Conservation (phyloP, 176 grass and related monocot genomes). For the Carex cristatella region DNA sequence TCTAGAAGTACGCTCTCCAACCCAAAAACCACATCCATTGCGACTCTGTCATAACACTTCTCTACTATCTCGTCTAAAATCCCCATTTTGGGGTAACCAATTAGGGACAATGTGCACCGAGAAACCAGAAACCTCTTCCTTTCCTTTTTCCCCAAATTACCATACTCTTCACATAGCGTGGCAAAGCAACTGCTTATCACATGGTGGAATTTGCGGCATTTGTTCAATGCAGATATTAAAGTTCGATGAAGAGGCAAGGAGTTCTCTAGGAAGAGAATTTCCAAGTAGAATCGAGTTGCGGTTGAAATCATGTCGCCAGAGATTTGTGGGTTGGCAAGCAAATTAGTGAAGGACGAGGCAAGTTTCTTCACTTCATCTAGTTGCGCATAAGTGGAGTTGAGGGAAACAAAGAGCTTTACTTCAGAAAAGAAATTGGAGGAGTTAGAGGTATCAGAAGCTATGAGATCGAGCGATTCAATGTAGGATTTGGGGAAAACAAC, state of each 20-base stretch:
- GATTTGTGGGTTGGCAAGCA: conserved; percentile 36
- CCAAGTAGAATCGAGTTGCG: conserved; percentile 57
- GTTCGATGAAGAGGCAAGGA: conserved; percentile 75
- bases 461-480: conserved; percentile 39
- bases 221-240: conserved; percentile 70
- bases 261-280: conserved; percentile 90
- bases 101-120: conserved; percentile 66
- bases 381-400: conserved; percentile 78
- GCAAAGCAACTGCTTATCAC: conserved; percentile 58
- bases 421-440: conserved; percentile 49
- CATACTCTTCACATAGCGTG: conserved; percentile 62
- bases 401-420: conserved; percentile 59
- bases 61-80: conserved; percentile 73
- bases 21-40: conserved; percentile 65
- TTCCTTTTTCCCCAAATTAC: conserved; percentile 46
- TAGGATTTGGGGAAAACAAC: conserved; percentile 73
- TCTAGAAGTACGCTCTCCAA: conserved; percentile 55
- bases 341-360: conserved; percentile 50
- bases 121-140: conserved; percentile 75
- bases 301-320: conserved; percentile 31
- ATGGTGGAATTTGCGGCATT: conserved; percentile 48
- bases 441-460: conserved; percentile 23
- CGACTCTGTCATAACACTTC: conserved; percentile 55
- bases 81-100: conserved; percentile 88
- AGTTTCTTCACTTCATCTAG: conserved; percentile 61